phyloP scores from a whole-genome alignment of 768 basidiomycete genomes.

The Hypsizygus marmoreus region DNA sequence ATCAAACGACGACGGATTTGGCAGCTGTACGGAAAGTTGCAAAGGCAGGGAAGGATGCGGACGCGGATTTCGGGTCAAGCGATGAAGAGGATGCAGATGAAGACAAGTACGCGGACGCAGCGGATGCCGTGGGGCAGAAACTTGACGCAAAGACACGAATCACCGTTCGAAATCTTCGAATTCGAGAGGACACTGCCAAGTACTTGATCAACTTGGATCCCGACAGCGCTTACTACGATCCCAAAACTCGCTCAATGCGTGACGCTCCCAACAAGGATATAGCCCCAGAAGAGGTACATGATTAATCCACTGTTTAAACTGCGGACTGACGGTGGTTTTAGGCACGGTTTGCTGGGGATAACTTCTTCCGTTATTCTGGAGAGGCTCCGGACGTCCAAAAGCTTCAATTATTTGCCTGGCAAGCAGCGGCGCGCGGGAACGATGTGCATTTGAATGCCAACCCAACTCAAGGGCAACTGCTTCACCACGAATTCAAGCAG shows the following conservation, averaged over 20 bases:
- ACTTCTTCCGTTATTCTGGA: conserved; percentile 89
- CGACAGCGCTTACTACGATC: conserved; percentile 97
- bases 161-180: conserved; percentile 96
- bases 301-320: too few species aligned
- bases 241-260: conserved; percentile 99
- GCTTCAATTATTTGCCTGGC: conserved; percentile 97
- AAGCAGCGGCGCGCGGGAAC: conserved; percentile 89
- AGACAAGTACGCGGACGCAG: conserved; percentile 97
- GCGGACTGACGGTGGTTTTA: too few species aligned
- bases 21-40: conserved; percentile 94
- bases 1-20: conserved; percentile 90
- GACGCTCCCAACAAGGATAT: conserved; percentile 85
- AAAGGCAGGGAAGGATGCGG: conserved; percentile 75
- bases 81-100: conserved; percentile 96
- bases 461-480: conserved; percentile 91
- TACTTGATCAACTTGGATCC: conserved; percentile 97
- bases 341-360: conserved; percentile 95
- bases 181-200: conserved; percentile 98
- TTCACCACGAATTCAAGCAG: conserved; percentile 87
- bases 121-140: conserved; percentile 97
- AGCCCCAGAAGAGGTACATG: conserved; percentile 83
- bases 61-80: conserved; percentile 94
- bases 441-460: conserved; percentile 96
- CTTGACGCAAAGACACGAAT: conserved; percentile 98
- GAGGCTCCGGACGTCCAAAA: conserved; percentile 92